Conservation (phyloP, 805 yeast species). For the Saturnispora diversa region DNA sequence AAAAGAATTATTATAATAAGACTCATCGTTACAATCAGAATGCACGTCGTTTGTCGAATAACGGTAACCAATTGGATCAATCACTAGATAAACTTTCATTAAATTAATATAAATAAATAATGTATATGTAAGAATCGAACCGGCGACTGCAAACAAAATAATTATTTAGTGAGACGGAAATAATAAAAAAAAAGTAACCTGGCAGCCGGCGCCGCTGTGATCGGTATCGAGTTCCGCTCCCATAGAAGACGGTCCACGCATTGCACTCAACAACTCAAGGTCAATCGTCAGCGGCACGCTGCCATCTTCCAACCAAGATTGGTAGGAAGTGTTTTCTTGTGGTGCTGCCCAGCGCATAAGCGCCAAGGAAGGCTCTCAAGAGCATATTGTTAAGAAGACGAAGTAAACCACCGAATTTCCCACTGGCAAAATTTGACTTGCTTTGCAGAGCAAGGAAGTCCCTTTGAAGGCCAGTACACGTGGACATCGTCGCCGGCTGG, state of each 20-base stretch:
- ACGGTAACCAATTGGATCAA: no score
- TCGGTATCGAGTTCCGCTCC: conserved; percentile 34
- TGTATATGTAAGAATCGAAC: conserved; percentile 1
- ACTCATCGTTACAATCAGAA: no score
- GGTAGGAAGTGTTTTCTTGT: conserved; percentile 25
- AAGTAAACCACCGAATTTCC: conserved; percentile 34
- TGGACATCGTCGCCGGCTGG: conserved; percentile 22
- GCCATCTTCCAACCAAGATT: conserved; percentile 23
- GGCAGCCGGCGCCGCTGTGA: conserved; percentile 23
- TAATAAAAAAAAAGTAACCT: conserved; percentile 3
- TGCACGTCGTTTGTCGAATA: no score
- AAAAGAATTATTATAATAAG: background rate
- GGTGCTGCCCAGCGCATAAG: conserved; percentile 34
- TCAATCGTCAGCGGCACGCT: conserved; percentile 34
- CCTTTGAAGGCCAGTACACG: conserved; percentile 32
- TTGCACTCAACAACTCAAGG: conserved; percentile 32
- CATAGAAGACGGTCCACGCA: conserved; percentile 27
- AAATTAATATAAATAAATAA: no score
- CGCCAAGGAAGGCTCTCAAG: conserved; percentile 33
- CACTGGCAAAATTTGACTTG: conserved; percentile 33
- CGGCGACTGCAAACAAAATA: no score
- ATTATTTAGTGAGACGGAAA: no score
- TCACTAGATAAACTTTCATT: no score
- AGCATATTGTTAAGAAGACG: conserved; percentile 24
- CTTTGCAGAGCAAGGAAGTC: conserved; percentile 13